Evolutionary conservation across 2,329 filamentous ascomycete genomes (phyloP).

Genomic region (Tolypocladium pustulatum): DNA sequence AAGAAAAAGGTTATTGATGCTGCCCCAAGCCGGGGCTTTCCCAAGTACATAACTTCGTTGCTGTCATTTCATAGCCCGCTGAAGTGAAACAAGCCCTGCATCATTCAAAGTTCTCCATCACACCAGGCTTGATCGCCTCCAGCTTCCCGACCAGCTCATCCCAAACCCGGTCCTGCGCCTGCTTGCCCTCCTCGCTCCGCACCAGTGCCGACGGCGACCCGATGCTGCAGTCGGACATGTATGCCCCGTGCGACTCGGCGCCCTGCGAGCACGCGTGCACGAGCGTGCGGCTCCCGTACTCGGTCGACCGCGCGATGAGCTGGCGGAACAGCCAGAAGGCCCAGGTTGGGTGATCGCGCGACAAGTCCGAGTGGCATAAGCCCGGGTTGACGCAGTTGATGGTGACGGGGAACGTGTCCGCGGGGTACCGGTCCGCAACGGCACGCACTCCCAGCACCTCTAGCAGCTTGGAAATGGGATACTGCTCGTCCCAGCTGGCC

Average conservation of each 20-base stretch:
- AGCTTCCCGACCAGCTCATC: background rate
- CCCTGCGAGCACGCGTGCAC: background rate
- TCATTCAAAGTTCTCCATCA: background rate
- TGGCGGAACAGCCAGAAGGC: slow-evolving; percentile 13
- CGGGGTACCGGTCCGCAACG: slow-evolving; percentile 6
- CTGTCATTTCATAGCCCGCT: background rate
- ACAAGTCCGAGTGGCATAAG: slow-evolving; percentile 36
- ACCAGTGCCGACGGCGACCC: background rate
- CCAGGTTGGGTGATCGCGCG: slow-evolving; percentile 19
- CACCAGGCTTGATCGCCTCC: background rate
- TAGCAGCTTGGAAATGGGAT: slow-evolving; percentile 20
- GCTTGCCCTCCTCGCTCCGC: background rate
- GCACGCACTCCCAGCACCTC: slow-evolving; percentile 15
- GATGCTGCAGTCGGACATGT: background rate
- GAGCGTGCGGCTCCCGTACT: slow-evolving; percentile 30
- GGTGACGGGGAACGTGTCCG: slow-evolving; percentile 19
- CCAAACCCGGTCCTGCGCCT: slow-evolving; percentile 1
- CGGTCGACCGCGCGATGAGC: slow-evolving; percentile 29
- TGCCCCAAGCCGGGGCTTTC: too few relatives aligned
- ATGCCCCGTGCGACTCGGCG: background rate
- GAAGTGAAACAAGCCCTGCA: background rate
- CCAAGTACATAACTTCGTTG: background rate
- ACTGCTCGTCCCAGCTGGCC: slow-evolving; percentile 8
- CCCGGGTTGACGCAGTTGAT: slow-evolving; percentile 44
- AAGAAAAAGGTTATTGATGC: too few relatives aligned